phyloP scores from a whole-genome alignment of 2,329 filamentous ascomycete species.

The Fusarium chlamydosporum region DNA sequence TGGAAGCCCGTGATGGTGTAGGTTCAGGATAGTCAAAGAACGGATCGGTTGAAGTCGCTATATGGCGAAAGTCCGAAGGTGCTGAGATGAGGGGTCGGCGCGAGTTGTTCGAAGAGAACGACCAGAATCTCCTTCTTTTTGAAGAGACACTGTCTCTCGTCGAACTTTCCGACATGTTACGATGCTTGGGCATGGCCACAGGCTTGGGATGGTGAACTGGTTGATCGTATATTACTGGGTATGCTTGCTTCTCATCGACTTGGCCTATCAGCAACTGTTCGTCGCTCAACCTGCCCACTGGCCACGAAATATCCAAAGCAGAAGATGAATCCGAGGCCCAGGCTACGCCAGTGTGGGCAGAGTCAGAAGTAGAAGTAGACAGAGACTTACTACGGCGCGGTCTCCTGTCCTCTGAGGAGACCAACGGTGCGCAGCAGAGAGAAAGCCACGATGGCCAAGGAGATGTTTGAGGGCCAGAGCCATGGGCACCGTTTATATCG shows the following conservation, averaged over 20 bases:
- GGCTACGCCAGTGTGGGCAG: conserved; percentile 34
- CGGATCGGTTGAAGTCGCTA: conserved; percentile 64
- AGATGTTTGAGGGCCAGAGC: conserved; percentile 58
- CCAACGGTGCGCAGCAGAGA: conserved; percentile 61
- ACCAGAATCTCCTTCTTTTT: conserved; percentile 62
- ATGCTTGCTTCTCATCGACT: conserved; percentile 52
- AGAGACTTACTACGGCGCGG: conserved; percentile 57
- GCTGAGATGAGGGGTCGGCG: conserved; percentile 70
- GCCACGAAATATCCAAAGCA: conserved; percentile 48
- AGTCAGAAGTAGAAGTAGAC: conserved; percentile 46
- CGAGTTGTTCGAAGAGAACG: conserved; percentile 59
- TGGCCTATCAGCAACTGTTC: conserved; percentile 52
- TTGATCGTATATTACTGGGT: conserved; percentile 51
- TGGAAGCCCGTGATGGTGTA: conserved; percentile 42
- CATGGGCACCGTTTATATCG: conserved; percentile 60
- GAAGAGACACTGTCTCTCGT: conserved; percentile 61
- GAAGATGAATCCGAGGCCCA: conserved; percentile 45
- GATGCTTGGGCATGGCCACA: conserved; percentile 47
- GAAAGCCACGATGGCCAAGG: conserved; percentile 63
- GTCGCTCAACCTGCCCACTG: conserved; percentile 48
- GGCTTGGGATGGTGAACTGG: conserved; percentile 50
- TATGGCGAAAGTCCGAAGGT: conserved; percentile 72
- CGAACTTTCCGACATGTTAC: conserved; percentile 43
- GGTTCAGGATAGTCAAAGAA: conserved; percentile 50
- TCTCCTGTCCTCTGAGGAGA: conserved; percentile 58